Conservation (phyloP, 805 yeast genomes). For the Millerozyma miso region DNA sequence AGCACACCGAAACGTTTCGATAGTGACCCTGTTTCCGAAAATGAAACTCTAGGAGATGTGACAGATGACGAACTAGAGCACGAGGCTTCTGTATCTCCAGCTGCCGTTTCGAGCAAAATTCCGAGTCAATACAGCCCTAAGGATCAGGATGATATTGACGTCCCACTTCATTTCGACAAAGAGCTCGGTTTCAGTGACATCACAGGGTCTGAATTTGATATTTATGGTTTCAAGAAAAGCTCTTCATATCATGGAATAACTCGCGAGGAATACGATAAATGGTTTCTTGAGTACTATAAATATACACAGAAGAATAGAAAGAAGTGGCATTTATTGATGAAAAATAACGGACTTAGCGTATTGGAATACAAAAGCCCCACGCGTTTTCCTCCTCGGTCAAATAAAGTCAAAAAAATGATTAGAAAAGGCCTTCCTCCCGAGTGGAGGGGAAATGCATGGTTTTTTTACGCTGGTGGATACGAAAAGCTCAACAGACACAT, state of each 20-base stretch:
- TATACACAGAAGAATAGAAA: slow-evolving; percentile 61
- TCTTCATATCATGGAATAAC: slow-evolving; percentile 45
- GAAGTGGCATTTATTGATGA: slow-evolving; percentile 72
- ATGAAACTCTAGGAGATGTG: not conserved
- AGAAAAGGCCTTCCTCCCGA: slow-evolving; percentile 94
- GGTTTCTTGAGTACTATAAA: slow-evolving; percentile 70
- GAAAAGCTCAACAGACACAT: slow-evolving; percentile 63
- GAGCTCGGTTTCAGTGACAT: slow-evolving; percentile 8
- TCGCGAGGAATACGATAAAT: slow-evolving; percentile 56
- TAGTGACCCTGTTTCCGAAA: not conserved
- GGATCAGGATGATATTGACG: not conserved
- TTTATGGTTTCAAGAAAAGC: slow-evolving; percentile 83
- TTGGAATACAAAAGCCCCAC: slow-evolving; percentile 43
- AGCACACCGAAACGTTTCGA: not conserved
- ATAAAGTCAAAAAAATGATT: slow-evolving; percentile 72
- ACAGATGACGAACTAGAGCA: not conserved
- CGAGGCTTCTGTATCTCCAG: not conserved
- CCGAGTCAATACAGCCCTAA: not conserved
- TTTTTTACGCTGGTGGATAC: slow-evolving; percentile 84
- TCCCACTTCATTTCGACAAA: not conserved
- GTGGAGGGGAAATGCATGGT: slow-evolving; percentile 98
- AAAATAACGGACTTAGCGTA: slow-evolving; percentile 58
- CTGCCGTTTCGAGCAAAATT: not conserved
- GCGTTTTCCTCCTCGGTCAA: slow-evolving; percentile 74
- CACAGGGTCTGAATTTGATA: slow-evolving; percentile 41